Evolutionary conservation across 768 basidiomycete genomes (phyloP), one percentile per base, ranked within the genome.

Genomic region (Suillus luteus): DNA sequence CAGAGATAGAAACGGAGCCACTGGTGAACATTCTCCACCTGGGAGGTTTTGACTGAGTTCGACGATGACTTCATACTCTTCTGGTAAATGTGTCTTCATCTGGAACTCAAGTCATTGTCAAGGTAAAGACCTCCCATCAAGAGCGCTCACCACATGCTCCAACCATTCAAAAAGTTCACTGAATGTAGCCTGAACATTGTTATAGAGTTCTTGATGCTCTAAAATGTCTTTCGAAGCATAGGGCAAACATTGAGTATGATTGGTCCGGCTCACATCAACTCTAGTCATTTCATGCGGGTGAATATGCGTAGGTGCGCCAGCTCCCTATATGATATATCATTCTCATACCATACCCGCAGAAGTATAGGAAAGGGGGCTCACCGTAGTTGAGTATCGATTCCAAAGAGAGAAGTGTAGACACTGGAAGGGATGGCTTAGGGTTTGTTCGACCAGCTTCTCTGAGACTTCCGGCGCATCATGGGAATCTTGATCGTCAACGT

Each of bases 1-100:
- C 3, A 65, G 5, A 0, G 41, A 59, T 15, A 37, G 24, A n/a
- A 64, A 64, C 0, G 44, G 63, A 35, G 38, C 27, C 3, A 59
- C 46, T 1, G 43, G 17, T 15, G 44, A 48, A 2, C n/a, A 37
- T 38, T 46, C 27, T 27, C 52, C n/a, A 27, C 57, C 58, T 10
- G 60, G 63, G 12, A 64, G 33, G 6, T 35, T 19, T 1, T 60
- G 43, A 11, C 22, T 19, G 5, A 64, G 24, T 38, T 41, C 27
- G 0, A 33, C 14, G 2, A 64, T 38, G 15, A 59, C 35, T 41
- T 62, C 27, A 44, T 60, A 64, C 11, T 59, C 62, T 3, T 44
- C 60, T 15, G 57, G 27, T 15, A 64, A 60, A 17, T 14, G 24
- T 4, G 11, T n/a, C 19, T 59, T 41, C 40, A 60, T 33, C 59